Evolutionary conservation across 2,329 filamentous ascomycete species (phyloP).

Genomic region (Aspergillus sp.): DNA sequence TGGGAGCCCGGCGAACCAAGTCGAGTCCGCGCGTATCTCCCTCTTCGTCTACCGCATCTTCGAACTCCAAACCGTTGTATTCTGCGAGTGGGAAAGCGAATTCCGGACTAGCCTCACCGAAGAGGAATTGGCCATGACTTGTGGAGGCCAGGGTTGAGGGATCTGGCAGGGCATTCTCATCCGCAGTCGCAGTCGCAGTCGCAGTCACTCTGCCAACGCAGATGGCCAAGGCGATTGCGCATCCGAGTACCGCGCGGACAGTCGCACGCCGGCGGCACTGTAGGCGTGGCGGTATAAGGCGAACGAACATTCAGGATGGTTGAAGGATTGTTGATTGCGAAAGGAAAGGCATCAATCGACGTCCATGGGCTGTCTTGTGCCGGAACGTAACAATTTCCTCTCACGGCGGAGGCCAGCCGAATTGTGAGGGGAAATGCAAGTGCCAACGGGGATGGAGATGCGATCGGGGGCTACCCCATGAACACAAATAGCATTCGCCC

Average conservation of each 20-base stretch:
- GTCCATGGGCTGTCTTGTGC: neutral
- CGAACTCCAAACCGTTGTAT: conserved; percentile 34
- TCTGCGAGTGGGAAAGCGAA: conserved; percentile 30
- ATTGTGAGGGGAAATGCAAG: conserved; percentile 9
- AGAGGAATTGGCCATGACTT: conserved; percentile 52
- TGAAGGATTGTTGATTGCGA: neutral
- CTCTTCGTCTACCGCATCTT: conserved; percentile 33
- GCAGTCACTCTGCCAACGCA: conserved; percentile 55
- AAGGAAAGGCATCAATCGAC: neutral
- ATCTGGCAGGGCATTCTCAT: conserved; percentile 61
- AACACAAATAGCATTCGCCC: neutral
- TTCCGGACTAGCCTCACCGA: conserved; percentile 37
- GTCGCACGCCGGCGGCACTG: conserved; percentile 74
- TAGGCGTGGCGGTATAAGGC: conserved; percentile 62
- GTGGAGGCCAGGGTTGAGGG: conserved; percentile 43
- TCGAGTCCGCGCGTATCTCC: conserved; percentile 35
- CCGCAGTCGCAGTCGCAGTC: conserved; percentile 44
- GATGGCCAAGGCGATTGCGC: conserved; percentile 63
- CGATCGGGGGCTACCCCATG: neutral
- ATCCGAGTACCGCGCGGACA: conserved; percentile 59
- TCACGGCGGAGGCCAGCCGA: conserved; percentile 18
- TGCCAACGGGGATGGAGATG: neutral
- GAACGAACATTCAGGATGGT: conserved; percentile 36
- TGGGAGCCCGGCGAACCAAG: conserved; percentile 61
- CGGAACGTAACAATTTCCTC: conserved; percentile 4